Base-by-base conservation (phyloP, 2,329 filamentous ascomycete species). In the Penicillium sp. region DNA sequence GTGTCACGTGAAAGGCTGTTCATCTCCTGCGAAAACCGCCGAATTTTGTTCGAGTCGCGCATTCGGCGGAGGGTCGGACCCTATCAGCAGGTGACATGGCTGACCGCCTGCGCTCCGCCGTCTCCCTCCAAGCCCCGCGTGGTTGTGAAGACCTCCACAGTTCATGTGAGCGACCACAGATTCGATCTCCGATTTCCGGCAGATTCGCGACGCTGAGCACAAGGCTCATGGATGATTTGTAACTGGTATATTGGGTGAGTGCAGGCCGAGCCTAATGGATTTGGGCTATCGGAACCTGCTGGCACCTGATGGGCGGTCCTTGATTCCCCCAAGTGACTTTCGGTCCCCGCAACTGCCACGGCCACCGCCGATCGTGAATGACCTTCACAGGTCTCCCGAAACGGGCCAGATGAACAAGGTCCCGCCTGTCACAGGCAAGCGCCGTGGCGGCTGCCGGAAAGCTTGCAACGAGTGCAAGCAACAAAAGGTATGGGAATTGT, bases 401-500 rank as follows among this genome's bases (percentile, higher is more conserved):
- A 58, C 61, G 53, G 58, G 62, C 56, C 65, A 67, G 53, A 69
- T 70, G 61, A 64, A 66, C 54, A 70, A 67, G 58, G 59, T 63
- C 46, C 64, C 64, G 55, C 71, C 73, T 50, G 64, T 73, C 54
- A 80, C 82, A 65, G 74, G 65, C 51, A 70, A 70, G 52, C 66
- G 67, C 55, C 62, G 67, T 55, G 67, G 67, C 48, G 67, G 67
- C 27, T 69, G 66, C 59, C 59, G 67, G 38, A 68, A 82, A 65
- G 81, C 81, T 25, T 84, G 81, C 67, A 84, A 84, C 59, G 80
- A 84, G 64, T 85, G 82, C 67, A 74, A 82, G 49, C 82, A 85
- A 69, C 82, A 85, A 64, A 84, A 84, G 76, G 81, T 84, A 57
- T 67, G 43, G 28, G 33, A 28, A 18, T 18, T 18, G 18, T 18